These are phyloP conservation scores for Brassica cretica DNA, from an alignment of 345 rosid species.

Conservation along the genomic window DNA sequence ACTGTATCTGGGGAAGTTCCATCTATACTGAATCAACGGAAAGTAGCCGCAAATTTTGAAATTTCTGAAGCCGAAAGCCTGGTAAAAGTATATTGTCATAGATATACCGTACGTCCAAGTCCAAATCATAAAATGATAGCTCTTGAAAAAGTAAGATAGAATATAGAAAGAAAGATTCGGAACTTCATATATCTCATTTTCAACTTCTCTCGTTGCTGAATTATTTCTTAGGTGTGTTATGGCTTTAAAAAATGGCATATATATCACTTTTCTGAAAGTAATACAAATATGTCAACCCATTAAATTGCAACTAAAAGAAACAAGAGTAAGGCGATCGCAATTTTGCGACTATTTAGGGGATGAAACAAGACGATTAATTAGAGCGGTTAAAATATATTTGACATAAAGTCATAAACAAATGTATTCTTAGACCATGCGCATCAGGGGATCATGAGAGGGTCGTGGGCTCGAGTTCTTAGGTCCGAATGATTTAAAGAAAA, in stretches of 20 bases:
- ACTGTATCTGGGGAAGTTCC: conserved; percentile 33
- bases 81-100: conserved; percentile 18
- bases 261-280: background rate
- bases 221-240: background rate
- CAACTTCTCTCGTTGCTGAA: background rate
- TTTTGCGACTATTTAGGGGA: too few relatives aligned
- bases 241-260: background rate
- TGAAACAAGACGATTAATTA: too few relatives aligned
- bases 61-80: conserved; percentile 35
- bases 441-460: too few relatives aligned
- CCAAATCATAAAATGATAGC: conserved; percentile 2
- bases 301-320: background rate
- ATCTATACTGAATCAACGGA: conserved; percentile 32
- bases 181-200: conserved; percentile 3
- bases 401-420: too few relatives aligned
- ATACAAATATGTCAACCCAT: background rate
- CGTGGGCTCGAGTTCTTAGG: too few relatives aligned
- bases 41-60: conserved; percentile 40
- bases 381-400: too few relatives aligned
- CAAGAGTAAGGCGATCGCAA: background rate
- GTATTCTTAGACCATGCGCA: too few relatives aligned
- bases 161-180: conserved; percentile 3
- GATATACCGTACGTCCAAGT: conserved; percentile 29
- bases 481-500: too few relatives aligned
- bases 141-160: background rate